A percentile compares a stretch with the other conserved stretches of the same genome.
Conservation (phyloP, 306 rosid species). For the Quercus parvula region DNA sequence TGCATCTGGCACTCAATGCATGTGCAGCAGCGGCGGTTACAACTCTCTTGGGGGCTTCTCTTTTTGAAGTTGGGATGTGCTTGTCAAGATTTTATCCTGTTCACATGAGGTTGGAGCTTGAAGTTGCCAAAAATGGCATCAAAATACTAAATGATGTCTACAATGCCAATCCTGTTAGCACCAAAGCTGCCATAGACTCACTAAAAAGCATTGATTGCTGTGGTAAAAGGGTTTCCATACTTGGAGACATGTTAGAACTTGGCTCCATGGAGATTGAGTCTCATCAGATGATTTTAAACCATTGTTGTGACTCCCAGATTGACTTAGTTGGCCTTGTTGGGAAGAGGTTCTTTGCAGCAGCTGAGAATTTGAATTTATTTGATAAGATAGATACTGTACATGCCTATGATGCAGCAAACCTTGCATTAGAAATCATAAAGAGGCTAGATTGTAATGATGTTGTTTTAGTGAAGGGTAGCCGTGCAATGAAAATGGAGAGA, state of each 20-base stretch:
- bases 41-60: conserved; percentile 25
- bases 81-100: conserved; percentile 23
- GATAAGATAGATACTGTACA: not conserved
- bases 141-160: conserved; percentile 24
- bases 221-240: conserved; percentile 21
- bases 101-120: conserved; percentile 23
- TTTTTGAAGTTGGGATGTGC: conserved; percentile 9
- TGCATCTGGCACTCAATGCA: conserved; percentile 27
- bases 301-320: conserved; percentile 4
- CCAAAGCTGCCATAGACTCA: conserved; percentile 23
- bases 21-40: conserved; percentile 38
- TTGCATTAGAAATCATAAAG: conserved; percentile 15
- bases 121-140: conserved; percentile 20
- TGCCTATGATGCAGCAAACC: conserved; percentile 1
- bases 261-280: conserved; percentile 19
- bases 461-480: conserved; percentile 35
- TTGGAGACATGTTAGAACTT: conserved; percentile 38
- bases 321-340: conserved; percentile 30
- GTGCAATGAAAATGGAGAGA: conserved; percentile 28
- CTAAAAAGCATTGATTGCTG: conserved; percentile 18
- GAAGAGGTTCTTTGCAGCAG: conserved; percentile 15
- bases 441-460: conserved; percentile 20
- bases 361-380: conserved; percentile 14
- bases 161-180: conserved; percentile 32
- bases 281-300: conserved; percentile 20